phyloP scores from a whole-genome alignment of 1,284 basidiomycete genomes.

The Puccinia horiana region DNA sequence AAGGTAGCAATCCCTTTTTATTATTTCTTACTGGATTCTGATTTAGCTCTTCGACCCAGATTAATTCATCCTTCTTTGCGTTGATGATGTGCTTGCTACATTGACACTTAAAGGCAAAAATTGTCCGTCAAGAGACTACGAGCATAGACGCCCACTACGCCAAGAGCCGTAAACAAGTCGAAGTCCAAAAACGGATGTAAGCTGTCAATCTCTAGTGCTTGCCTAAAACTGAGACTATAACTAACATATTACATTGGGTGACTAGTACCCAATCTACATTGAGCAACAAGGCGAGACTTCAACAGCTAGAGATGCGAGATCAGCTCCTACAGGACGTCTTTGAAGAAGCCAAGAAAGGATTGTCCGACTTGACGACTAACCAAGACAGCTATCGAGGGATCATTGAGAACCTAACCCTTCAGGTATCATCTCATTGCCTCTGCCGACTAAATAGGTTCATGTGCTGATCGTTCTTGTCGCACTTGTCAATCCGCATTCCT shows the following conservation, averaged over 20 bases:
- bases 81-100: no score
- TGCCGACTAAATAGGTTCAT: neutral
- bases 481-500: neutral
- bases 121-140: slow-evolving; percentile 88
- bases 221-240: neutral
- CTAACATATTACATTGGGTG: neutral
- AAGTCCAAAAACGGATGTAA: slow-evolving; percentile 92
- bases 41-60: neutral
- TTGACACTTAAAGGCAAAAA: no score
- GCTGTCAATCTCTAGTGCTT: slow-evolving; percentile 53
- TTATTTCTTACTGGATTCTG: slow-evolving; percentile 32
- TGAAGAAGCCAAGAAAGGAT: slow-evolving; percentile 68
- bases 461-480: neutral
- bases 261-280: slow-evolving; percentile 87
- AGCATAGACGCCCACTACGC: slow-evolving; percentile 87
- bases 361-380: slow-evolving; percentile 64
- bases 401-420: slow-evolving; percentile 31
- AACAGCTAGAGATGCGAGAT: slow-evolving; percentile 85
- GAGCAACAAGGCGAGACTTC: slow-evolving; percentile 92
- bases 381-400: slow-evolving; percentile 7
- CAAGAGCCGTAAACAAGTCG: slow-evolving; percentile 88
- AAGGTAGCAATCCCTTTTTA: slow-evolving; percentile 69
- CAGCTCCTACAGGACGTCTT: slow-evolving; percentile 90
- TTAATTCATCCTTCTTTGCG: neutral
- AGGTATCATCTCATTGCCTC: slow-evolving; percentile 7